phyloP scores from a whole-genome alignment of 192 early-diverging fungal genomes.

The Umbelopsis isabellina region DNA sequence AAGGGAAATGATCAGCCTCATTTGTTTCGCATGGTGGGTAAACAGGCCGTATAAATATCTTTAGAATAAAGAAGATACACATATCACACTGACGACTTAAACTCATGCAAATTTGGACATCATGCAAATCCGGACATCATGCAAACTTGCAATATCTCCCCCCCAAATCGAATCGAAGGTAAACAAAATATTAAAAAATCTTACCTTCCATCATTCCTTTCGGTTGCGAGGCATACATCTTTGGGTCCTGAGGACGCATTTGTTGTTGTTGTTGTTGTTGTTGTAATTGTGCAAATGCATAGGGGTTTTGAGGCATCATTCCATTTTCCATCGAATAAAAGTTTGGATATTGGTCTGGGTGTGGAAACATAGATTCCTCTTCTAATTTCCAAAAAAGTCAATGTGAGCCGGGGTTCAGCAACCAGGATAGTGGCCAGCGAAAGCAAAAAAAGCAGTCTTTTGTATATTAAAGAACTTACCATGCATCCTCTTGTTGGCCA shows the following conservation, averaged over 20 bases:
- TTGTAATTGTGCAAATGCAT: conserved; percentile 14
- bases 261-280: not conserved
- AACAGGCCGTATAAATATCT: too few relatives aligned
- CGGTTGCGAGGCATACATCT: not conserved
- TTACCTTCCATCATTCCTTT: conserved; percentile 15
- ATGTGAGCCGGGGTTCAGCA: conserved; percentile 12
- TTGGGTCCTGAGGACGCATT: not conserved
- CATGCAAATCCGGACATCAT: too few relatives aligned
- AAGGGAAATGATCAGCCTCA: conserved; percentile 16
- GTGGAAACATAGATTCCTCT: conserved; percentile 13
- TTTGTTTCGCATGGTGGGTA: not conserved
- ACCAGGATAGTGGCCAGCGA: not conserved
- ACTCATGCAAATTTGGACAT: too few relatives aligned
- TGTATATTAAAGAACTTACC: not conserved
- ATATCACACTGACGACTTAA: too few relatives aligned
- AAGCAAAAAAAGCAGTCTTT: not conserved
- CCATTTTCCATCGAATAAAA: conserved; percentile 21
- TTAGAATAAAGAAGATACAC: too few relatives aligned
- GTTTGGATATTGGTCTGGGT: conserved; percentile 3
- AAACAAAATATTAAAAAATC: not conserved
- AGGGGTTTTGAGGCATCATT: conserved; percentile 10
- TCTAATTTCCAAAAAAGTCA: conserved; percentile 20
- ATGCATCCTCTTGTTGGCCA: conserved; percentile 12
- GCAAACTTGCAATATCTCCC: too few relatives aligned
- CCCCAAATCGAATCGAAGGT: too few relatives aligned